These are phyloP conservation scores for Rhodotorula mucilaginosa DNA, from an alignment of 1,284 basidiomycete species.

Conservation along the genomic window DNA sequence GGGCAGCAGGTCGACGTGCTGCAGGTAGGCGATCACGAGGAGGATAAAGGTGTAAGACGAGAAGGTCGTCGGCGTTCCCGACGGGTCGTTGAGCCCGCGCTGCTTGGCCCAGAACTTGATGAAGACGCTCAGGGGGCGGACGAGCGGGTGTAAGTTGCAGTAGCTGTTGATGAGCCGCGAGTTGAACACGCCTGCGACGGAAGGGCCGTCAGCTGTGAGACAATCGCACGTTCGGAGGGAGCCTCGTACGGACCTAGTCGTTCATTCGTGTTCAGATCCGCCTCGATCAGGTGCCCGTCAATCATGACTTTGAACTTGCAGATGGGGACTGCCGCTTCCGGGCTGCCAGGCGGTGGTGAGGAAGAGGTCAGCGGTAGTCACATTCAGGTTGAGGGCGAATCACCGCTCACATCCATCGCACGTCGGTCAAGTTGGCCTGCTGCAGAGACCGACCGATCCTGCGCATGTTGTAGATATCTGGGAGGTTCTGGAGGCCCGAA, in stretches of 20 bases:
- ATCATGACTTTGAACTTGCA: conserved; percentile 41
- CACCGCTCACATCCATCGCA: conserved; percentile 23
- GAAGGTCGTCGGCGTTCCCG: conserved; percentile 37
- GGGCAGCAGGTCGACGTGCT: conserved; percentile 45
- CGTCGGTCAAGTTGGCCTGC: conserved; percentile 20
- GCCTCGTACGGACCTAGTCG: conserved; percentile 19
- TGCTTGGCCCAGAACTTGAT: conserved; percentile 45
- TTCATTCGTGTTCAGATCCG: conserved; percentile 43
- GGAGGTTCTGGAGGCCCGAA: conserved; percentile 5
- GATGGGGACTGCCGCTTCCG: conserved; percentile 41
- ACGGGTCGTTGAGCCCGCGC: conserved; percentile 43
- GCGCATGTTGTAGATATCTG: conserved; percentile 39
- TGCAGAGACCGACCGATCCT: conserved; percentile 21
- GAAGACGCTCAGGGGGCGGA: conserved; percentile 43
- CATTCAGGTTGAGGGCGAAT: neutral
- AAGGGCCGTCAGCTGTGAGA: neutral
- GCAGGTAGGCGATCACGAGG: conserved; percentile 47
- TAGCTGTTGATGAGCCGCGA: conserved; percentile 42
- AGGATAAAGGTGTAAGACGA: conserved; percentile 44
- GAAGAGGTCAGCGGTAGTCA: neutral
- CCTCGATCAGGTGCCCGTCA: conserved; percentile 38
- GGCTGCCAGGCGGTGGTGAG: neutral
- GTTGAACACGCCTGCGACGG: conserved; percentile 35
- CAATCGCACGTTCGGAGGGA: neutral
- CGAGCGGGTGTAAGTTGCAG: conserved; percentile 36